Percentiles rank a stretch among this genome's conserved stretches.
Conservation (phyloP, 2,329 filamentous ascomycete genomes). For the Hortaea sp. region DNA sequence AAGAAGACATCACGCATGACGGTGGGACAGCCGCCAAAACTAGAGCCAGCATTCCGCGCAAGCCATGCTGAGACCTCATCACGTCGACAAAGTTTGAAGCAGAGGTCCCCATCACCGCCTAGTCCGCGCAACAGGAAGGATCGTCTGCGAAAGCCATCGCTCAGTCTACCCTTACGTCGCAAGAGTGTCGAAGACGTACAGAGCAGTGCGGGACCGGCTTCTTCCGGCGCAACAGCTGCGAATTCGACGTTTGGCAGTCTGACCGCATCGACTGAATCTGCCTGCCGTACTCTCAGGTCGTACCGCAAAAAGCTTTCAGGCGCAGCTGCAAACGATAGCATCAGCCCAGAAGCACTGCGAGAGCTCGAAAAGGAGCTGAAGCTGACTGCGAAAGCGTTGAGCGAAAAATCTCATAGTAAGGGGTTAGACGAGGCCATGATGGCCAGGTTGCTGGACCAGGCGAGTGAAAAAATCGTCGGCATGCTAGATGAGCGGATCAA, state of each 20-base stretch:
- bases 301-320: slow-evolving; percentile 47
- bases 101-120: slow-evolving; percentile 36
- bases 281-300: slow-evolving; percentile 46
- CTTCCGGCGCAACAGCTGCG: slow-evolving; percentile 10
- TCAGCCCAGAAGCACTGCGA: slow-evolving; percentile 36
- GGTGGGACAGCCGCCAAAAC: slow-evolving; percentile 34
- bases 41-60: slow-evolving; percentile 31
- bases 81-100: slow-evolving; percentile 16
- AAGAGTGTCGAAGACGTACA: slow-evolving; percentile 31
- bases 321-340: slow-evolving; percentile 35
- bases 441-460: slow-evolving; percentile 59
- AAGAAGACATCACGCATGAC: slow-evolving; percentile 46
- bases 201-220: slow-evolving; percentile 3
- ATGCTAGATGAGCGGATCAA: slow-evolving; percentile 62
- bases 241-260: slow-evolving; percentile 37
- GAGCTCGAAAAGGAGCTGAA: slow-evolving; percentile 50
- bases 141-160: slow-evolving; percentile 33
- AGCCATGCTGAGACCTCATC: slow-evolving; percentile 10
- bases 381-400: slow-evolving; percentile 34
- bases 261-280: slow-evolving; percentile 45
- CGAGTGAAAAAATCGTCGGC: slow-evolving; percentile 60
- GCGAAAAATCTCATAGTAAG: slow-evolving; percentile 31
- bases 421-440: slow-evolving; percentile 33
- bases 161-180: slow-evolving; percentile 40
- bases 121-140: slow-evolving; percentile 12